These are phyloP conservation scores for Termitomyces sp. DNA, from an alignment of 768 basidiomycete species.

Conservation along the genomic window DNA sequence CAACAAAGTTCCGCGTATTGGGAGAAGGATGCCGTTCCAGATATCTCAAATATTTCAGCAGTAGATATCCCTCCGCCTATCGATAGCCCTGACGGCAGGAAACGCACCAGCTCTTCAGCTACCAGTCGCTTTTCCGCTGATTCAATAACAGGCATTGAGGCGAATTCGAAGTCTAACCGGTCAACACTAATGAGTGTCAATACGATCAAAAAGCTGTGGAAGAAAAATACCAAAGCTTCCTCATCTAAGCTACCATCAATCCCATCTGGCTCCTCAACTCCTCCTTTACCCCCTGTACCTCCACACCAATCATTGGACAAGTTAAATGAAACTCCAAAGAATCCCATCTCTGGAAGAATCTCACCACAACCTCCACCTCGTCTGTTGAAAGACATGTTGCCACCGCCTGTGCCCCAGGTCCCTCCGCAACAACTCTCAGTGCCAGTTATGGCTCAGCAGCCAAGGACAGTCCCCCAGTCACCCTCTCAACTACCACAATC, in stretches of 20 bases:
- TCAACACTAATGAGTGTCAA: slow-evolving; percentile 70
- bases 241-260: slow-evolving; percentile 44
- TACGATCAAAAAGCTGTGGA: slow-evolving; percentile 73
- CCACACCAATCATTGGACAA: slow-evolving; percentile 33
- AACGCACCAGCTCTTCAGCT: slow-evolving; percentile 19
- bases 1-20: slow-evolving; percentile 37
- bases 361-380: slow-evolving; percentile 21
- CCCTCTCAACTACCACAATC: background rate
- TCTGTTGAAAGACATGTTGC: slow-evolving; percentile 20
- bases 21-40: slow-evolving; percentile 28
- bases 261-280: slow-evolving; percentile 25
- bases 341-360: slow-evolving; percentile 20
- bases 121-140: slow-evolving; percentile 78
- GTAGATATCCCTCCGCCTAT: slow-evolving; percentile 6
- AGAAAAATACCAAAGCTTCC: slow-evolving; percentile 58
- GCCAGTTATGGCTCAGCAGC: slow-evolving; percentile 3
- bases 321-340: slow-evolving; percentile 32
- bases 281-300: slow-evolving; percentile 30
- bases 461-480: background rate
- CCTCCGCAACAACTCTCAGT: slow-evolving; percentile 13
- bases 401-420: slow-evolving; percentile 14
- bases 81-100: slow-evolving; percentile 14
- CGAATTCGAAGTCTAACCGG: slow-evolving; percentile 29
- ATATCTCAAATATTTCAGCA: slow-evolving; percentile 10
- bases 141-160: slow-evolving; percentile 45